Percentiles rank a stretch among this genome's conserved stretches.
Conservation (phyloP, 306 rosid species). For the Ammopiptanthus mongolicus region DNA sequence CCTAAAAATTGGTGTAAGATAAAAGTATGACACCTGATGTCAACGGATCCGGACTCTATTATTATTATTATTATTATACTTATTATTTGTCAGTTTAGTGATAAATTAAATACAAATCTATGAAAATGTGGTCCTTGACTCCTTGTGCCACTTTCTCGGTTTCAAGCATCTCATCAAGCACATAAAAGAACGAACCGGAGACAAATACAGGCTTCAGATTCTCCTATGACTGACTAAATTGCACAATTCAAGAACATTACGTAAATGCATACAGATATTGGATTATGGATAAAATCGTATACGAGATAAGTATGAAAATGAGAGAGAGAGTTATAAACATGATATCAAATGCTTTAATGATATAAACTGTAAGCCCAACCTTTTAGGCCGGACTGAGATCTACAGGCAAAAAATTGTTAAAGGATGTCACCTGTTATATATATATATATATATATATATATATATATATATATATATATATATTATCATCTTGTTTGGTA, state of each 20-base stretch:
- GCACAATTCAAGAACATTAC: not conserved
- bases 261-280: not conserved
- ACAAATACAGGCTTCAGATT: not conserved
- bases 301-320: not conserved
- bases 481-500: too few species aligned
- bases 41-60: too few species aligned
- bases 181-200: not conserved
- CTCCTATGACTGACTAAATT: not conserved
- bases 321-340: not conserved
- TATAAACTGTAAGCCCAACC: not conserved
- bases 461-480: too few species aligned
- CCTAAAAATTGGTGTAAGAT: too few species aligned
- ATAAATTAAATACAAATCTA: not conserved
- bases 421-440: too few species aligned
- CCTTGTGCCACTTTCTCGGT: not conserved
- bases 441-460: too few species aligned
- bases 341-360: not conserved
- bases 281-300: too few species aligned
- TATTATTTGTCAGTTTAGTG: not conserved
- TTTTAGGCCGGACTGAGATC: too few species aligned
- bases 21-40: too few species aligned
- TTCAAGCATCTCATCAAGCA: slow-evolving; percentile 27
- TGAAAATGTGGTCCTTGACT: not conserved
- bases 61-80: too few species aligned
- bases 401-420: too few species aligned